Evolutionary conservation across 2,329 filamentous ascomycete genomes (phyloP).

Genomic region (Colletotrichum horii): DNA sequence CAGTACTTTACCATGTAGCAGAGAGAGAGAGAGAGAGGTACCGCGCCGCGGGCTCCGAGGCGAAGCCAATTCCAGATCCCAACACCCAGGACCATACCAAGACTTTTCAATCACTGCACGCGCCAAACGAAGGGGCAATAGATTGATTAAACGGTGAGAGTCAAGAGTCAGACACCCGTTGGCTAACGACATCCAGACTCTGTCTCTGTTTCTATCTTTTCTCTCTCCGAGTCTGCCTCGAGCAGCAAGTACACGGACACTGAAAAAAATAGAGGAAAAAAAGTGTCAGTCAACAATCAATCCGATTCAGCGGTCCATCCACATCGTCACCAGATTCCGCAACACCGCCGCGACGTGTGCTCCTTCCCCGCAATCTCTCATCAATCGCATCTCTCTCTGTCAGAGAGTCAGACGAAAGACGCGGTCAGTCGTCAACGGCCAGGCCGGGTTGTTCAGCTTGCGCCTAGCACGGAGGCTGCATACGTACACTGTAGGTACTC

Average conservation of each 20-base stretch:
- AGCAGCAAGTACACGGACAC: background rate
- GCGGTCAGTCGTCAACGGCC: background rate
- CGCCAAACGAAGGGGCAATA: background rate
- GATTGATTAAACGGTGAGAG: conserved; percentile 16
- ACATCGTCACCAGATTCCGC: background rate
- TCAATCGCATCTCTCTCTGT: background rate
- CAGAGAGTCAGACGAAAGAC: background rate
- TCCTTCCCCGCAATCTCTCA: conserved; percentile 16
- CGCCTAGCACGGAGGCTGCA: background rate
- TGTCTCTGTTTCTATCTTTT: background rate
- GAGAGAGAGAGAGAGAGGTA: background rate
- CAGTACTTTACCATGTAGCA: background rate
- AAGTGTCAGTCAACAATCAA: background rate
- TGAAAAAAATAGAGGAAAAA: background rate
- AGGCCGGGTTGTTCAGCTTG: background rate
- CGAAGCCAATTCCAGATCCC: conserved; percentile 1
- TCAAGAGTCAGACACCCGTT: background rate
- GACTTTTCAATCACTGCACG: background rate
- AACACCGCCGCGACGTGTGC: background rate
- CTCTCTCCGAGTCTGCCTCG: background rate
- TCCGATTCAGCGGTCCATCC: background rate
- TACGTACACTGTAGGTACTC: background rate
- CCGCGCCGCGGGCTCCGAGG: background rate
- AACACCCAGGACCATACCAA: conserved; percentile 3
- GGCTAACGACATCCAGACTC: background rate